Base-by-base conservation (phyloP, 176 grass and related monocot species). In the Raddia distichophylla region DNA sequence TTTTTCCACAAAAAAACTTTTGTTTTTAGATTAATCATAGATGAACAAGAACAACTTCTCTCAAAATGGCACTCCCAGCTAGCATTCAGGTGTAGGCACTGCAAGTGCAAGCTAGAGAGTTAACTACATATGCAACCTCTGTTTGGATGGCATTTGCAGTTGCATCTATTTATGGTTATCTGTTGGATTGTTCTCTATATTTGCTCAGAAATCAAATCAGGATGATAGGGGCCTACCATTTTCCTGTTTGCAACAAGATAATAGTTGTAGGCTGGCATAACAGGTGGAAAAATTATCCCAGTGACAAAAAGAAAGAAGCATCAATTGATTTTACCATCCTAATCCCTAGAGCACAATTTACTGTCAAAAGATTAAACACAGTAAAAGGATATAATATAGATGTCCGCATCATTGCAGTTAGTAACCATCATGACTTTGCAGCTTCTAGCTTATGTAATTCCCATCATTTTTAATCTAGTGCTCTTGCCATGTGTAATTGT, bases 181-280 rank as follows among this genome's bases (percentile, higher is more conserved):
- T 66, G 9, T 35, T 3, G 10, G 12, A 68, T 44, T 43, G 44
- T 8, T 85, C 45, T 53, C 10, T 11, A 16, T 14, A 48, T 27
- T 66, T 80, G 5, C n/a, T 79, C 32, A 54, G 45, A 61, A 61
- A 81, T 51, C 57, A 61, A 61, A 81, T 51, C 57, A 73, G 57
- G 61, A 66, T 67, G 33, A 33, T 40, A 65, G 27, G n/a, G 53
- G 14, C 54, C 14, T 49, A 19, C 10, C 65, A 74, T 34, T 60
- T 60, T 69, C 9, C 46, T 15, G 20, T 61, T 52, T 19, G 18
- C 34, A 60, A 34, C 12, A 32, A 55, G 35, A 55, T 64, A 55
- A 40, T 40, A 40, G 14, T 54, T 59, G 18, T 27, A 44, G 50
- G 71, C 78, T 69, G 59, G 59, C 76, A 65, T 49, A n/a, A 45